Percentiles rank a stretch among this genome's conserved stretches.
Evolutionary conservation across 805 yeast species (phyloP).

Genomic region (Wickerhamiella shivajii): DNA sequence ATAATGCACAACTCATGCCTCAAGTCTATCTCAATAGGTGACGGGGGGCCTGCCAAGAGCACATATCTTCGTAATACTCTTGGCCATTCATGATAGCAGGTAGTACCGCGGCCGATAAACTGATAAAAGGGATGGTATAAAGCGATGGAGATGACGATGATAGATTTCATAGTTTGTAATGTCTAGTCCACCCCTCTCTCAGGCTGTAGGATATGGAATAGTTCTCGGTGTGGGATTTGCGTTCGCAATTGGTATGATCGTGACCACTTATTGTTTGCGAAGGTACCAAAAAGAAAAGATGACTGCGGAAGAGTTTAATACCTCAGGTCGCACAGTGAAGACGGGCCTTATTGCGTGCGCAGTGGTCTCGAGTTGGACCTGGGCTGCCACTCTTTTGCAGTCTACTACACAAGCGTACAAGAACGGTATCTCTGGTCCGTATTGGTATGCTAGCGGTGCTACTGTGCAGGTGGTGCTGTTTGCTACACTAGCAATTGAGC

Average conservation of each 20-base stretch:
- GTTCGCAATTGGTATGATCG: conserved; percentile 58
- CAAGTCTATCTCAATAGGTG: no score
- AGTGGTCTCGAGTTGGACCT: conserved; percentile 89
- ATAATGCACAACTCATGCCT: no score
- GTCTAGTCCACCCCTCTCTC: conserved; percentile 31
- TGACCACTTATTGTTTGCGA: conserved; percentile 51
- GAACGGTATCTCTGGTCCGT: conserved; percentile 69
- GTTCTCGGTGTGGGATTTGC: conserved; percentile 73
- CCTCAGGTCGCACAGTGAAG: conserved; percentile 82
- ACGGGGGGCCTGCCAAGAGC: no score
- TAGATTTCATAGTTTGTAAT: no score
- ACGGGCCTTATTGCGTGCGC: conserved; percentile 79
- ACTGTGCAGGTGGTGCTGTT: conserved; percentile 76
- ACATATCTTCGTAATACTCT: no score
- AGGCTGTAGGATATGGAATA: conserved; percentile 78
- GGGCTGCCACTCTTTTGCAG: conserved; percentile 69
- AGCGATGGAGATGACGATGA: no score
- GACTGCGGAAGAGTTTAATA: conserved; percentile 86
- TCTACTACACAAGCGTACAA: conserved; percentile 67
- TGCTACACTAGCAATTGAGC: conserved; percentile 76
- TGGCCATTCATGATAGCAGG: no score
- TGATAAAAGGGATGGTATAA: no score
- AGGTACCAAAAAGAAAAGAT: conserved; percentile 75
- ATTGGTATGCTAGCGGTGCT: conserved; percentile 84
- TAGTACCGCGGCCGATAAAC: no score